Evolutionary conservation across 2,329 filamentous ascomycete species (phyloP).

Genomic region (Cladophialophora chaetospira): DNA sequence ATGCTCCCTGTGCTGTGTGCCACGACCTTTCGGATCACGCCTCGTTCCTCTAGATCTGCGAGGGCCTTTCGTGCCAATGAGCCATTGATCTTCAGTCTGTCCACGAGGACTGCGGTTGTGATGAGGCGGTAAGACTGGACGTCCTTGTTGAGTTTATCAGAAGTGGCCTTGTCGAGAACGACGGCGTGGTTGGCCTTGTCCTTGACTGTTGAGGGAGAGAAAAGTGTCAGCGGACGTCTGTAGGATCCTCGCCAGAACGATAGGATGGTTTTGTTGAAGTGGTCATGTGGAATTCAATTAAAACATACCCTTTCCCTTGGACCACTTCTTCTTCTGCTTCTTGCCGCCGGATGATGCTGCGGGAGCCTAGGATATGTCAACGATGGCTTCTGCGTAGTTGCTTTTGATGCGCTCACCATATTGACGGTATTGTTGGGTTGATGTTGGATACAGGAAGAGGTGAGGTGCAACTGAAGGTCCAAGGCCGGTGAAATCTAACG

Average conservation of each 20-base stretch:
- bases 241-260: background rate
- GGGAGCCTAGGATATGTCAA: slow-evolving; percentile 42
- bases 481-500: background rate
- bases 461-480: slow-evolving; percentile 10
- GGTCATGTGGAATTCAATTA: background rate
- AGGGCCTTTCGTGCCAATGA: slow-evolving; percentile 74
- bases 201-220: slow-evolving; percentile 72
- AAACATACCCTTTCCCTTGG: slow-evolving; percentile 57
- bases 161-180: slow-evolving; percentile 95
- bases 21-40: slow-evolving; percentile 92
- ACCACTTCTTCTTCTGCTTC: slow-evolving; percentile 61
- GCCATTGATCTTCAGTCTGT: slow-evolving; percentile 99
- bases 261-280: background rate
- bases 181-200: slow-evolving; percentile 99
- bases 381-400: background rate
- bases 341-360: slow-evolving; percentile 52
- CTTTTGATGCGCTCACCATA: slow-evolving; percentile 23
- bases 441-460: slow-evolving; percentile 15
- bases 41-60: slow-evolving; percentile 35
- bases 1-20: slow-evolving; percentile 97
- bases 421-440: slow-evolving; percentile 21
- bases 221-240: background rate
- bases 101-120: slow-evolving; percentile 97
- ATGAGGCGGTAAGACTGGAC: slow-evolving; percentile 99
- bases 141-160: slow-evolving; percentile 99